A percentile compares a stretch with the other conserved stretches of the same genome.
These are phyloP conservation scores for Cryptococcus depauperatus DNA, from an alignment of 1,284 basidiomycete species.

Conservation along the genomic window DNA sequence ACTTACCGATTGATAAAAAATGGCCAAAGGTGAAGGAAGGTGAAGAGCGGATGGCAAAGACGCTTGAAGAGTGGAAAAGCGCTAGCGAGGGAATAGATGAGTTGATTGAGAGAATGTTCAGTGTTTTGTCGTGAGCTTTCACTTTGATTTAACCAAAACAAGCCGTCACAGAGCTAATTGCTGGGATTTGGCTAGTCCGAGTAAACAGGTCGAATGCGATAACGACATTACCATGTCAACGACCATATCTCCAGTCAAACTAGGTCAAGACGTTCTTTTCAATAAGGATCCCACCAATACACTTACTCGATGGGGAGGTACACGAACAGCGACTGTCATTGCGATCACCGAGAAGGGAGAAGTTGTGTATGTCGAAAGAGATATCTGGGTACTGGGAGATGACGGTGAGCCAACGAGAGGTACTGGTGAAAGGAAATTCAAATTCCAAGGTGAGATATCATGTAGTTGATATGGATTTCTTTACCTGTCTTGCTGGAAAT, in stretches of 20 bases:
- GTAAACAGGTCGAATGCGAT: constrained; percentile 14
- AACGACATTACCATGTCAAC: constrained; percentile 22
- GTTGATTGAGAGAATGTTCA: constrained; percentile 33
- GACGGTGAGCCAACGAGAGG: constrained; percentile 20
- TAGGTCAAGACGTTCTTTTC: constrained; percentile 8
- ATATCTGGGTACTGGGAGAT: constrained; percentile 26
- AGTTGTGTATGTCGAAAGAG: constrained; percentile 39
- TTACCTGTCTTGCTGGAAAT: too few species aligned
- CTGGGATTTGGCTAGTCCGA: constrained; percentile 8
- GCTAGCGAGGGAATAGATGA: constrained; percentile 4
- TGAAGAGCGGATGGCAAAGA: constrained; percentile 20
- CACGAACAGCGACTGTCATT: constrained; percentile 38
- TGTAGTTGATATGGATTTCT: too few species aligned
- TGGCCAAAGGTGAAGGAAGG: constrained; percentile 40
- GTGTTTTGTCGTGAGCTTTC: constrained; percentile 31
- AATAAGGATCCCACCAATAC: background rate
- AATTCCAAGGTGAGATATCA: constrained; percentile 16
- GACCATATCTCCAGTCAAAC: constrained; percentile 21
- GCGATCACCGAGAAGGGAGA: constrained; percentile 33
- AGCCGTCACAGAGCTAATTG: background rate
- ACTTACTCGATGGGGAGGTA: constrained; percentile 34
- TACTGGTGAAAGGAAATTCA: constrained; percentile 17
- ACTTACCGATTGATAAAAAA: constrained; percentile 30
- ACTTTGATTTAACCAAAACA: background rate
- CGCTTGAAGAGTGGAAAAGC: constrained; percentile 20